A percentile compares a stretch with the other conserved stretches of the same genome.
Conservation (phyloP, 164 flowering plant species). For the Berberis thunbergii region DNA sequence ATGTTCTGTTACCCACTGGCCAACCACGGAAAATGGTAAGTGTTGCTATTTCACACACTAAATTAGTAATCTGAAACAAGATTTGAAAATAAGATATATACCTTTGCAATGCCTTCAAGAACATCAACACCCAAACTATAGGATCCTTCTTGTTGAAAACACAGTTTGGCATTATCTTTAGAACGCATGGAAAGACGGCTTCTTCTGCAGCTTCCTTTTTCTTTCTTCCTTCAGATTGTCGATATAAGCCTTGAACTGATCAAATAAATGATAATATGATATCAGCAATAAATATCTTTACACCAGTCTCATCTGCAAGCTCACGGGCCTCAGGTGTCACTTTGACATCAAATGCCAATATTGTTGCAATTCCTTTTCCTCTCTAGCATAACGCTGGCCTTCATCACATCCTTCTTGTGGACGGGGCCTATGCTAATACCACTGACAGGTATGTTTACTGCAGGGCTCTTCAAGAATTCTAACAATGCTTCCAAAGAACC, state of each 20-base stretch:
- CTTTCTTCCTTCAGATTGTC: conserved; percentile 90
- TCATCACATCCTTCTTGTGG: conserved; percentile 95
- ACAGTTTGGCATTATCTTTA: conserved; percentile 74
- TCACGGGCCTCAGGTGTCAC: conserved; percentile 95
- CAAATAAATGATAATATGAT: conserved; percentile 93
- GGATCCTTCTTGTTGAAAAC: conserved; percentile 95
- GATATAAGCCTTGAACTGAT: conserved; percentile 91
- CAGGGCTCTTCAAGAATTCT: conserved; percentile 86
- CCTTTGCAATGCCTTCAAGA: conserved; percentile 83
- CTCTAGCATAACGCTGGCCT: conserved; percentile 96
- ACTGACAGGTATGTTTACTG: conserved; percentile 84
- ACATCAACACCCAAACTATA: conserved; percentile 93
- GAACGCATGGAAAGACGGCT: conserved; percentile 97
- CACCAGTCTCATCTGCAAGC: conserved; percentile 87
- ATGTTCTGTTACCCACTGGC: background rate
- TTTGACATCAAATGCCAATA: conserved; percentile 96
- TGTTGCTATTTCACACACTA: background rate
- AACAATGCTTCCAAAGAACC: conserved; percentile 97
- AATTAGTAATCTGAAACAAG: background rate
- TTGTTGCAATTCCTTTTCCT: conserved; percentile 93
- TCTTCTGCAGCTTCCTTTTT: conserved; percentile 90
- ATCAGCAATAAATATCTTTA: conserved; percentile 85
- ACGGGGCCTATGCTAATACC: conserved; percentile 96
- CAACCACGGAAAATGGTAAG: background rate
- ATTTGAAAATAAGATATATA: conserved; percentile 14